phyloP scores from a whole-genome alignment of 441 rosid species.

The Aquilaria agallochum region DNA sequence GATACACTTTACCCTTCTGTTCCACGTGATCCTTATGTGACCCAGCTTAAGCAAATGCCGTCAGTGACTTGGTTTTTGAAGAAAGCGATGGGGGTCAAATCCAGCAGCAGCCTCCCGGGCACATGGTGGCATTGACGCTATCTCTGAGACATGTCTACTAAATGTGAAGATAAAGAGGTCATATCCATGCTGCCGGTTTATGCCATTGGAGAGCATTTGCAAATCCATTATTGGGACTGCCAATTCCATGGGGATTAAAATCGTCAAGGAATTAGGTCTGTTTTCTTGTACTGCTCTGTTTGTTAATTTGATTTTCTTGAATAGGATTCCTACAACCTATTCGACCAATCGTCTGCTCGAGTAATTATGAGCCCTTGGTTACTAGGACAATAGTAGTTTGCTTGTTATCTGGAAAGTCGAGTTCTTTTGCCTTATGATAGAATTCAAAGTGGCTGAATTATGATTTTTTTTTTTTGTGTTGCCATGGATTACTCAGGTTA shows the following conservation, averaged over 20 bases:
- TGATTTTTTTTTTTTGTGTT: too few species aligned
- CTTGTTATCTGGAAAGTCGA: too few species aligned
- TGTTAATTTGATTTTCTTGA: too few species aligned
- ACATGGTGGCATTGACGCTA: constrained; percentile 58
- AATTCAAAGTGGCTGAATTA: too few species aligned
- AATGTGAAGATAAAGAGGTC: constrained; percentile 93
- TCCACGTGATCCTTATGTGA: too few species aligned
- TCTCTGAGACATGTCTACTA: constrained; percentile 67
- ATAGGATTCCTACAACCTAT: too few species aligned
- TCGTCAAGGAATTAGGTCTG: constrained; percentile 58
- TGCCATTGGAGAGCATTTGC: constrained; percentile 77
- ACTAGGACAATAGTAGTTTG: too few species aligned
- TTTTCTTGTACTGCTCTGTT: neutral
- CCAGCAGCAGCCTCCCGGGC: constrained; percentile 75
- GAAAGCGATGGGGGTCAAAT: constrained; percentile 79
- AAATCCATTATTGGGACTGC: constrained; percentile 86
- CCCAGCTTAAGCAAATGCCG: constrained; percentile 20
- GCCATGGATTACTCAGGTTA: too few species aligned
- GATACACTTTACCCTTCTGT: too few species aligned
- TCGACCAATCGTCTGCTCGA: too few species aligned
- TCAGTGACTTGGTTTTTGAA: constrained; percentile 83
- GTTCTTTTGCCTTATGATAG: too few species aligned
- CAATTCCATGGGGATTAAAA: constrained; percentile 79
- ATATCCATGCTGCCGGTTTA: constrained; percentile 85
- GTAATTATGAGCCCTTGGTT: too few species aligned